Conservation (phyloP, 441 rosid genomes). For the Omphalea diandra region DNA sequence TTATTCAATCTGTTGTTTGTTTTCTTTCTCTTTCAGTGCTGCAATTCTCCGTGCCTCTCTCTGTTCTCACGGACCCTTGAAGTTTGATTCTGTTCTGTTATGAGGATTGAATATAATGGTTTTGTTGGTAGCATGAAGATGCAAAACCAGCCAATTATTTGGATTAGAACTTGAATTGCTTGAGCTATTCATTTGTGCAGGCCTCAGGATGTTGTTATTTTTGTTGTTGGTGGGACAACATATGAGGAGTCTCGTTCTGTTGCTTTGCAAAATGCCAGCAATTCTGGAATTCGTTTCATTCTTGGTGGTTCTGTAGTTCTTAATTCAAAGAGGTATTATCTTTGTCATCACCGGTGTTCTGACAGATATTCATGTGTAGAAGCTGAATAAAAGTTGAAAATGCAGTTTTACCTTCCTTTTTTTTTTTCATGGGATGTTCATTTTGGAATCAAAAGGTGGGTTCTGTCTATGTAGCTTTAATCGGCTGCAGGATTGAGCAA, state of each 20-base stretch:
- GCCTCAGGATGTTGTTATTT: conserved; percentile 89
- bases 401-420: not conserved
- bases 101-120: not conserved
- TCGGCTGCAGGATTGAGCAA: conserved; percentile 11
- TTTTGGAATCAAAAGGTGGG: not conserved
- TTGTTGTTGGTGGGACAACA: conserved; percentile 94
- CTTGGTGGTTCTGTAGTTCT: conserved; percentile 86
- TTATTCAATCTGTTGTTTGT: not conserved
- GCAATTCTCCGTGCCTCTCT: not conserved
- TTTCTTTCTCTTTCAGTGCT: not conserved
- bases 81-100: not conserved
- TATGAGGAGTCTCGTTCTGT: conserved; percentile 90
- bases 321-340: conserved; percentile 77
- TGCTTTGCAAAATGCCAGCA: conserved; percentile 74
- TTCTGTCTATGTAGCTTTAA: not conserved
- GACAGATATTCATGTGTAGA: not conserved
- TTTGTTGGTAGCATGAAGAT: not conserved
- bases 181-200: conserved; percentile 39
- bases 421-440: not conserved
- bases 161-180: not conserved
- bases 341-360: not conserved
- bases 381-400: not conserved
- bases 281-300: conserved; percentile 77
- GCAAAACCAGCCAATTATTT: not conserved
- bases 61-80: not conserved